Conservation (phyloP, 257 asterid genomes). For the Solanum infundibuliforme region DNA sequence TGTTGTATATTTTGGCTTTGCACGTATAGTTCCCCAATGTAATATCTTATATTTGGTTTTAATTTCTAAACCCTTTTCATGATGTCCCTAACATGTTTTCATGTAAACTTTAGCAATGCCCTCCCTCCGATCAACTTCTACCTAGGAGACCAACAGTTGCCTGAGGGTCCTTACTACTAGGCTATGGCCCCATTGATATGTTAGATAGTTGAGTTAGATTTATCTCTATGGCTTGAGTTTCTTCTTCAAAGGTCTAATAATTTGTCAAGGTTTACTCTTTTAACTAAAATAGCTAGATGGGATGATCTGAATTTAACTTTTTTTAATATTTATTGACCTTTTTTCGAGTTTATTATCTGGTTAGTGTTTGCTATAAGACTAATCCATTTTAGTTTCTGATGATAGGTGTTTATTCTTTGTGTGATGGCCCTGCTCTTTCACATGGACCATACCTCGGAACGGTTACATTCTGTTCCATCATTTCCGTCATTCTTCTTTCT, state of each 20-base stretch:
- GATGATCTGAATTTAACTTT: neutral
- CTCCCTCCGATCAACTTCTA: neutral
- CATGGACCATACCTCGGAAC: conserved; percentile 88
- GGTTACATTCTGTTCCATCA: conserved; percentile 60
- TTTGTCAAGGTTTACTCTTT: neutral
- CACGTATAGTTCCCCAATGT: neutral
- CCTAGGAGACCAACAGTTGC: neutral
- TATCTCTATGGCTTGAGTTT: neutral
- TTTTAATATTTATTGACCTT: neutral
- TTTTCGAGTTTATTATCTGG: neutral
- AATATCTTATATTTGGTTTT: neutral
- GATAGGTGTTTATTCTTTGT: conserved; percentile 71
- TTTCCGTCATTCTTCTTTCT: conserved; percentile 63
- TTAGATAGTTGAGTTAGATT: neutral
- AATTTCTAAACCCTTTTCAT: neutral
- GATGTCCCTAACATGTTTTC: neutral
- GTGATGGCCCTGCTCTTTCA: conserved; percentile 66
- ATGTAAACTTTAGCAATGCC: neutral
- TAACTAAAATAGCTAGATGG: neutral
- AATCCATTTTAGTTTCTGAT: conserved; percentile 8
- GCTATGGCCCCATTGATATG: neutral
- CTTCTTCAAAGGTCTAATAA: neutral
- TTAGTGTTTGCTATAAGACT: neutral
- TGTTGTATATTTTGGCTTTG: neutral
- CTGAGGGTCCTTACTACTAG: neutral